Conservation (phyloP, 768 basidiomycete genomes). For the Russula ochroleuca region DNA sequence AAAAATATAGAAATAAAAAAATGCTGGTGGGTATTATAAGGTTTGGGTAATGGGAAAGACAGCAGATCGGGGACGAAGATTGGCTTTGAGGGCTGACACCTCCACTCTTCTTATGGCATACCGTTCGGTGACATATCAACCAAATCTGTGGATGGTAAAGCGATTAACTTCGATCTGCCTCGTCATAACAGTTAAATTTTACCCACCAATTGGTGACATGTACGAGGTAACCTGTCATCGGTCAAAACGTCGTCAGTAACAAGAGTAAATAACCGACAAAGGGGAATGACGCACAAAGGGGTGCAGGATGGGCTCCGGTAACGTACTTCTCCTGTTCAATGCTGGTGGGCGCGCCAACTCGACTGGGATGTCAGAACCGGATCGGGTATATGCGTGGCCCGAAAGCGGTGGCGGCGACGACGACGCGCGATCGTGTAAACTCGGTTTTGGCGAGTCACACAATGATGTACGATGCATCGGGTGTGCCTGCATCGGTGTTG, state of each 20-base stretch:
- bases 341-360: slow-evolving; percentile 7
- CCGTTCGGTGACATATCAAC: slow-evolving; percentile 7
- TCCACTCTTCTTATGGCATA: not conserved
- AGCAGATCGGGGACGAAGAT: not conserved
- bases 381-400: not conserved
- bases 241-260: not conserved
- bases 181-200: not conserved
- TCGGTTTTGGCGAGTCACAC: slow-evolving; percentile 3
- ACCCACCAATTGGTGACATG: slow-evolving; percentile 40
- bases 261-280: not conserved
- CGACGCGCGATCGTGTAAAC: not conserved
- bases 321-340: slow-evolving; percentile 13
- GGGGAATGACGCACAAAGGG: slow-evolving; percentile 32
- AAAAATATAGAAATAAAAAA: not conserved
- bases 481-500: not conserved
- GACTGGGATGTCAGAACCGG: slow-evolving; percentile 1
- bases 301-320: slow-evolving; percentile 28
- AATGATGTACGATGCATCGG: not conserved
- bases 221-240: slow-evolving; percentile 36
- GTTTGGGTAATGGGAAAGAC: not conserved
- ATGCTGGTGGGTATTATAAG: not conserved
- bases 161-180: not conserved
- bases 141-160: slow-evolving; percentile 7
- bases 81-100: not conserved
- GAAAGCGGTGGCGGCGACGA: slow-evolving; percentile 2